Evolutionary conservation across 2,329 filamentous ascomycete species (phyloP), one percentile per base, ranked within the genome.

Genomic region (Torrubiella hemipterigena): DNA sequence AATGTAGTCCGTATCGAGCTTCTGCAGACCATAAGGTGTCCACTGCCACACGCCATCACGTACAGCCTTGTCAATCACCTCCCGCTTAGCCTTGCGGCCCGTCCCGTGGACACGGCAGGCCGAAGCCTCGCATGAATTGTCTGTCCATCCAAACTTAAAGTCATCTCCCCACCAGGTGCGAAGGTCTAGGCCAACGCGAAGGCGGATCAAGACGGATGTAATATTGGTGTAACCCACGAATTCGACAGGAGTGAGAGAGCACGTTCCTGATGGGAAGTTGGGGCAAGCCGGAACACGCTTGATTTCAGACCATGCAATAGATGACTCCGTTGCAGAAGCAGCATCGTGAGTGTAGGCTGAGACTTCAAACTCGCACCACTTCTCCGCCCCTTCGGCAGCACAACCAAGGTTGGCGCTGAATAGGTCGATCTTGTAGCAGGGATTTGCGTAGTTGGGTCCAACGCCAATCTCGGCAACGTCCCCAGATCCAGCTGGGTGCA

Each of bases 81-180:
- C 47, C 16, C 52, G 46, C 43, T 53, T 55, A 33, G 45, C 46
- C 15, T 37, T 38, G 22, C 49, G 44, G 14, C 47, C 38, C 13
- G 40, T 35, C 3, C 38, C 36, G 17, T 36, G 41, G 5, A 43
- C 42, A 23, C 58, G 58, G 30, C 58, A 61, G 25, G 39, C 40
- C 6, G 51, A 49, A 26, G 58, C 55, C 16, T 53, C 46, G 35
- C 58, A 61, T 27, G 46, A 53, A 35, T 59, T 61, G 39, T 61
- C 55, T 13, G 43, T 56, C 58, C 58, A 61, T 27, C 56, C 55
- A 26, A 59, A 42, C 14, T 46, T 46, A 35, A 61, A 47, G 34
- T 61, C 56, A 31, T 61, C 58, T 17, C 47, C 54, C 58, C 58
- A 61, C 58, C 57, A 61, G 18, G 53, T 45, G 33, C 55, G 51